phyloP scores from a whole-genome alignment of 1,139 yeast species.

The Saccharomycopsis hybrid region DNA sequence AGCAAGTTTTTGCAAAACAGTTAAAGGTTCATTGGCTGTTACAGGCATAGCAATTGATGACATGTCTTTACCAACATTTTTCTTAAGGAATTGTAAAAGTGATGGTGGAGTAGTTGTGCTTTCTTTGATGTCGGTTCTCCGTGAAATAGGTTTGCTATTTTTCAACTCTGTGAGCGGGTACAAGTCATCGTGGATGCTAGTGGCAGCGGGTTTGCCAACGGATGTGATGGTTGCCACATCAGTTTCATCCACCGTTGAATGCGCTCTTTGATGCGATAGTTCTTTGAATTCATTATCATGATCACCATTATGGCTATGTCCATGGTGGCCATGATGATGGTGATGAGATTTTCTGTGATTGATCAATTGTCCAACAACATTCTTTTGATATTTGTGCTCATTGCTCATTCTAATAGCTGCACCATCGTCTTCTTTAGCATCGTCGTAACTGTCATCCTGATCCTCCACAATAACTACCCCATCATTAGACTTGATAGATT shows the following conservation, averaged over 20 bases:
- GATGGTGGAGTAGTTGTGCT: slow-evolving; percentile 75
- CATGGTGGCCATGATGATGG: too few relatives aligned
- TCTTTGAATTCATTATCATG: too few relatives aligned
- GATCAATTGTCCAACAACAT: slow-evolving; percentile 10
- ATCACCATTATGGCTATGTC: too few relatives aligned
- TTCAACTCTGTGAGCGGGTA: slow-evolving; percentile 40
- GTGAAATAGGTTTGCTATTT: slow-evolving; percentile 35
- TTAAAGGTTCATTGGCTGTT: slow-evolving; percentile 84
- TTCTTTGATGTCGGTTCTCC: slow-evolving; percentile 56
- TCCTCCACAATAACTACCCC: slow-evolving; percentile 27
- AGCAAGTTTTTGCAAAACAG: slow-evolving; percentile 70
- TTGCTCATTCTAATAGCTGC: slow-evolving; percentile 19
- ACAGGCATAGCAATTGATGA: slow-evolving; percentile 91
- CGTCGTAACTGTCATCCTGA: slow-evolving; percentile 24
- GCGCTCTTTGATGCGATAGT: too few relatives aligned
- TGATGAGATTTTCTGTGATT: too few relatives aligned
- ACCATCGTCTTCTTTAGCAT: slow-evolving; percentile 27
- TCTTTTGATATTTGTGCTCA: slow-evolving; percentile 9
- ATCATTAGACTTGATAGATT: slow-evolving; percentile 23
- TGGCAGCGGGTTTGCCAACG: slow-evolving; percentile 5
- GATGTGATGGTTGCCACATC: slow-evolving; percentile 16
- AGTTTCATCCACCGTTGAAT: slow-evolving; percentile 2
- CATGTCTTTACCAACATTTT: slow-evolving; percentile 88
- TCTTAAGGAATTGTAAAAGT: slow-evolving; percentile 68
- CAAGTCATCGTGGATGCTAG: slow-evolving; percentile 30